Evolutionary conservation across 108 stramenopile genomes (phyloP), one percentile per base, ranked within the genome.

Genomic region (Licmophora abbreviata): DNA sequence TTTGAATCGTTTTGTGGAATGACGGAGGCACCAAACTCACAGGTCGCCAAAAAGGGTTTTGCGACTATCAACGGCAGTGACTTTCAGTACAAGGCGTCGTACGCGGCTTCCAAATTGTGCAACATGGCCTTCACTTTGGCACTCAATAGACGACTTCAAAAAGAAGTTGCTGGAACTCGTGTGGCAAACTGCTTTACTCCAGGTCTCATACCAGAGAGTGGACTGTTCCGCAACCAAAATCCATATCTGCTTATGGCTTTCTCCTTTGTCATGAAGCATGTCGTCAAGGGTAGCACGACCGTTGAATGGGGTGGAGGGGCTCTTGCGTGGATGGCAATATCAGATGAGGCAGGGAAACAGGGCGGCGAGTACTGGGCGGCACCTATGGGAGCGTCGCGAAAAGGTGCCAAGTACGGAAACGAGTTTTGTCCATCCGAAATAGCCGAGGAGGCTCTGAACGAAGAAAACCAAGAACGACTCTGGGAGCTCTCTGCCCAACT

Each of bases 161-260:
- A 30, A 18, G 30, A 43, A 38, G 44, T 44, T 20, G 47, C 44
- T 6, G 42, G 30, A n/a, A 44, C 22, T 44, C n/a, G n/a, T n/a
- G 17, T 44, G 17, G 69, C 62, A 11, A 38, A 44, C 10, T 70
- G 57, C 51, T 70, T 70, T 33, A 49, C 69, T 22, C 69, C 69
- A 11, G 69, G 69, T 15, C 32, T 70, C 35, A 70, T 70, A 22
- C 29, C 58, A 7, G 21, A 46, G 29, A 58, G 62, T 11, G 69
- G 69, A n/a, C 52, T 70, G 10, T 70, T 70, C 38, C 56, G 63
- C 2, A 54, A 70, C 51, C 69, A 70, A 34, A 54, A 45, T 31
- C 5, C 22, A 35, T 54, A 44, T 43, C 20, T 51, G 12, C 43
- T 29, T 21, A 62, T 8, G 8, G 15, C 15, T 7, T 44, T 44